Evolutionary conservation across 1,284 basidiomycete species (phyloP), one percentile per base, ranked within the genome.

Genomic region (Exsudoporus floridanus): DNA sequence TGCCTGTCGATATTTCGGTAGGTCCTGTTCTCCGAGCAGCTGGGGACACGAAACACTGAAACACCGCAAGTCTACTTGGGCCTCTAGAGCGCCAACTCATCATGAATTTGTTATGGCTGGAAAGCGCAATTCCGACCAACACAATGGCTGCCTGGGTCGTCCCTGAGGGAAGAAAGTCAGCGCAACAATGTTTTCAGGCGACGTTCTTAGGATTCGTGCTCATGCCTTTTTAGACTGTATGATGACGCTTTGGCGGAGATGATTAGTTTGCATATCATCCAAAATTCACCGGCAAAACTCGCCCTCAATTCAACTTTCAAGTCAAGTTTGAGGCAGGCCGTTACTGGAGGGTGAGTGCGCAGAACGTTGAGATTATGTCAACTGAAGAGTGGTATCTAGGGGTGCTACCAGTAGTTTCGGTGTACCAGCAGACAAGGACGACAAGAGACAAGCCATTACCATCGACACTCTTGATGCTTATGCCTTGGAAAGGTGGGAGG

Each of bases 401-500:
- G 95, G 96, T 3, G 81, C 83, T n/a, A 92, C 87, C 49, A 83
- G 86, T 27, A 94, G 93, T 45, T 99, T 99, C 69, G 96, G 97
- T 12, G 84, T 92, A 25, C 88, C 93, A 19, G 88, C 84, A 27
- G 80, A 84, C 52, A 78, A 75, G 43, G 82, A 82, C 47, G 83
- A 82, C 45, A 86, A 83, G 56, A 74, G 77, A 39, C 71, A 74
- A 16, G 68, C 77, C 18, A 78, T 79, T 53, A 77, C 76, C 34
- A 71, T 88, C 1, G 87, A 88, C 35, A 79, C 79, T 18, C 75
- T 98, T 27, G 92, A 98, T 67, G 77, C 81, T 19, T 94, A 93
- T 65, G 94, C 96, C 2, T 78, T 95, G 35, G 88, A 92, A 59
- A 84, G 92, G 53, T 99, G 97, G 95, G 97, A 99, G 82, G 92